These are phyloP conservation scores for Clohesyomyces aquaticus DNA, from an alignment of 495 filamentous ascomycete genomes.

Conservation along the genomic window DNA sequence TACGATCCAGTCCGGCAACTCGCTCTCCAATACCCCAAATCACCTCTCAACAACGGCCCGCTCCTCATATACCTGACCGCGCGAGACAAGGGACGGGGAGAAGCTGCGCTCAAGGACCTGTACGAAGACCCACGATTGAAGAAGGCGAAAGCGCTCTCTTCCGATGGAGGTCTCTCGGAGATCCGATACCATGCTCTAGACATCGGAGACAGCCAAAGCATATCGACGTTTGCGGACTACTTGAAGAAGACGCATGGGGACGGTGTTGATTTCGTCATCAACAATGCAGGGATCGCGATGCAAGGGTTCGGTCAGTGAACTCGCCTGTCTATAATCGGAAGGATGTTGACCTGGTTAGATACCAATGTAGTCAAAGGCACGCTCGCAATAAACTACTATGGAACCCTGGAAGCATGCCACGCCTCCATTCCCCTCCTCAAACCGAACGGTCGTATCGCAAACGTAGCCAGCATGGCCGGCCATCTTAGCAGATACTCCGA, in stretches of 20 bases:
- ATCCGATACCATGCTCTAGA: slow-evolving; percentile 53
- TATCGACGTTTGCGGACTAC: slow-evolving; percentile 47
- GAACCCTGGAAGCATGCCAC: slow-evolving; percentile 50
- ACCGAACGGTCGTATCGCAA: slow-evolving; percentile 51
- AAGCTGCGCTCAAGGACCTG: slow-evolving; percentile 50
- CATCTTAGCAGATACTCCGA: slow-evolving; percentile 51
- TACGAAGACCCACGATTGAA: slow-evolving; percentile 49
- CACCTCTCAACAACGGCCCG: slow-evolving; percentile 50
- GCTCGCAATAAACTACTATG: slow-evolving; percentile 55
- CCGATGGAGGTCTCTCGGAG: slow-evolving; percentile 51
- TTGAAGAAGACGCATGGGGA: slow-evolving; percentile 52
- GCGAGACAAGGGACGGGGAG: slow-evolving; percentile 50
- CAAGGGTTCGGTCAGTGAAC: slow-evolving; percentile 43
- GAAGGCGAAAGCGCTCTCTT: slow-evolving; percentile 48
- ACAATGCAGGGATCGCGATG: slow-evolving; percentile 54
- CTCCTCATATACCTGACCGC: slow-evolving; percentile 59
- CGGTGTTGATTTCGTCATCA: slow-evolving; percentile 56
- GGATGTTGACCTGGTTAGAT: slow-evolving; percentile 37
- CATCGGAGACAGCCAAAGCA: slow-evolving; percentile 50
- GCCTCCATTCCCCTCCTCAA: slow-evolving; percentile 52
- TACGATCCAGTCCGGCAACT: slow-evolving; percentile 47
- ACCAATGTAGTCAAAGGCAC: slow-evolving; percentile 54
- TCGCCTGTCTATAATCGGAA: not conserved
- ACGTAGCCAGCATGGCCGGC: slow-evolving; percentile 52
- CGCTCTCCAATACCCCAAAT: slow-evolving; percentile 55